Evolutionary conservation across 345 rosid genomes (phyloP).

Genomic region (Salix viminalis): DNA sequence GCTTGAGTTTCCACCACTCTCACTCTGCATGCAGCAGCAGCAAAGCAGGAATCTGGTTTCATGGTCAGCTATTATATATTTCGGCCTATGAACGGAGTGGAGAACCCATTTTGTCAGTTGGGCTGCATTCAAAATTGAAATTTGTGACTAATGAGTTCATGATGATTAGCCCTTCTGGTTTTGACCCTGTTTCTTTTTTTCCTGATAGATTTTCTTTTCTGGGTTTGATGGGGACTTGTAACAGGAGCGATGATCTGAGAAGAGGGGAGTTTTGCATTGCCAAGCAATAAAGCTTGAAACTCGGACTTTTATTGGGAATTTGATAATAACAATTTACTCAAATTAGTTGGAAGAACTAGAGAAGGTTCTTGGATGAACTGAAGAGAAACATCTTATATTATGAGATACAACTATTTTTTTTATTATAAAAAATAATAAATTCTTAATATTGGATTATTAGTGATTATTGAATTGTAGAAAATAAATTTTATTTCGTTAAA

Average conservation of each 20-base stretch:
- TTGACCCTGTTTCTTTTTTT: background rate
- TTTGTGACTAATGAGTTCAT: constrained; percentile 52
- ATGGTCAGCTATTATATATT: constrained; percentile 54
- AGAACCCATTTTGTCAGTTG: constrained; percentile 31
- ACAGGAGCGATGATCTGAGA: constrained; percentile 18
- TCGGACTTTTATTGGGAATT: constrained; percentile 51
- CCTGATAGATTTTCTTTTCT: constrained; percentile 51
- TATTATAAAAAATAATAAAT: too few relatives aligned
- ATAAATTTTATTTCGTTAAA: too few relatives aligned
- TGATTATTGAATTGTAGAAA: too few relatives aligned
- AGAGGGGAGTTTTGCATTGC: constrained; percentile 43
- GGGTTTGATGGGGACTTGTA: constrained; percentile 36
- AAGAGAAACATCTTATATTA: constrained; percentile 33
- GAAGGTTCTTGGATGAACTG: constrained; percentile 34
- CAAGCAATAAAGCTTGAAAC: constrained; percentile 35
- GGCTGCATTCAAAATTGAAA: constrained; percentile 32
- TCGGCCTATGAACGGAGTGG: constrained; percentile 52
- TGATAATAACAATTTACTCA: constrained; percentile 50
- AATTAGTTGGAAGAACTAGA: constrained; percentile 35
- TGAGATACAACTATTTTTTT: constrained; percentile 25
- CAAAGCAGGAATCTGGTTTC: constrained; percentile 47
- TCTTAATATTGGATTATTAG: too few relatives aligned
- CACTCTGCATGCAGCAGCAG: too few relatives aligned
- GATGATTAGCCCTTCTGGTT: constrained; percentile 13
- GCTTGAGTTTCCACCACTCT: too few relatives aligned